Conservation (phyloP, 2,329 filamentous ascomycete species). For the Talaromyces sp. region DNA sequence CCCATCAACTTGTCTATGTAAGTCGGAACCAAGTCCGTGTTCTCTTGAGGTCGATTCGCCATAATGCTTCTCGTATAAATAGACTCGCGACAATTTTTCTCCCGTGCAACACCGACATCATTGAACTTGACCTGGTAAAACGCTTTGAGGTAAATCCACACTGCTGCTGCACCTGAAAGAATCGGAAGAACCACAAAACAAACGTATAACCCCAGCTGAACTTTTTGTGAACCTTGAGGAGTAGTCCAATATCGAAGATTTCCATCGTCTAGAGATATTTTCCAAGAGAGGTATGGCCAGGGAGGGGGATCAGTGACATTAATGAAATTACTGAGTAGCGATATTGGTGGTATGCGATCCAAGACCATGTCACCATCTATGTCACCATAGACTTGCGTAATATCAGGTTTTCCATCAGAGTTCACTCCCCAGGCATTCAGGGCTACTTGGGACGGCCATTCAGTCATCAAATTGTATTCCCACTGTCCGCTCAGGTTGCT, state of each 20-base stretch:
- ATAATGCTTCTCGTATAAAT: not conserved
- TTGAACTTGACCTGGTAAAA: constrained; percentile 57
- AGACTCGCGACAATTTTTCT: constrained; percentile 17
- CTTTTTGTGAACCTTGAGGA: constrained; percentile 44
- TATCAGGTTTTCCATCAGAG: constrained; percentile 51
- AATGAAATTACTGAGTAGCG: constrained; percentile 46
- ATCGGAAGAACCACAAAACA: constrained; percentile 47
- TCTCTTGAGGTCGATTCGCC: constrained; percentile 22
- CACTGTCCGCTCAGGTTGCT: constrained; percentile 38
- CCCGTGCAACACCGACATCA: constrained; percentile 43
- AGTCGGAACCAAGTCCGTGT: constrained; percentile 6
- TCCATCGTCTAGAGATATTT: constrained; percentile 47
- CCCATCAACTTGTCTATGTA: not conserved
- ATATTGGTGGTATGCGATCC: constrained; percentile 52
- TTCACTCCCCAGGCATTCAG: constrained; percentile 59
- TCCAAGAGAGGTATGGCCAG: constrained; percentile 47
- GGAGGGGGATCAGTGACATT: constrained; percentile 51
- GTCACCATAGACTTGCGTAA: constrained; percentile 52
- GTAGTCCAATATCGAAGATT: constrained; percentile 42
- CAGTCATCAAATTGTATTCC: constrained; percentile 52
- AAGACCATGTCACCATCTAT: constrained; percentile 51
- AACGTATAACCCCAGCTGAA: constrained; percentile 47
- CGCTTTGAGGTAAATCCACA: constrained; percentile 49
- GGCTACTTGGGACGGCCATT: constrained; percentile 54
- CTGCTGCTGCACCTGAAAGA: constrained; percentile 38